Evolutionary conservation across 176 grass and related monocot species (phyloP).

Genomic region (Guadua angustifolia): DNA sequence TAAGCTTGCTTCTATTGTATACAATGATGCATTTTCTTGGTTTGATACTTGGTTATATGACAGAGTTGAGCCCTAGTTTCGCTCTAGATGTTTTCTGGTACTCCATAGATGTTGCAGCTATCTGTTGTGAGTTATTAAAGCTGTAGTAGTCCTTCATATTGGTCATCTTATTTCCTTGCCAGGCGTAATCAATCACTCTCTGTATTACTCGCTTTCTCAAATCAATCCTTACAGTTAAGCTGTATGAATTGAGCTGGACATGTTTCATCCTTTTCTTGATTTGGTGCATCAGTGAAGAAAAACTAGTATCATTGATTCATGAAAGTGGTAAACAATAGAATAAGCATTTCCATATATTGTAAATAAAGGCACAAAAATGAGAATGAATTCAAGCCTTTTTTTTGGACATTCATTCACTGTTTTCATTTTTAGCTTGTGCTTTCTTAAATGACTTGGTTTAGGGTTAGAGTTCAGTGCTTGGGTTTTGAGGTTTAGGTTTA

Average conservation of each 20-base stretch:
- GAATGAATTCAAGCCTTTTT: no score
- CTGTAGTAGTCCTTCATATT: neutral
- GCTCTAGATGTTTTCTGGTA: conserved; percentile 3
- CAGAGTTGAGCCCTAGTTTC: conserved; percentile 27
- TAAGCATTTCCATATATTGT: no score
- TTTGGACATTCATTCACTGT: no score
- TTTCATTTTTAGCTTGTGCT: no score
- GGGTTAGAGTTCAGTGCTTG: no score
- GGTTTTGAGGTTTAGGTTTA: no score
- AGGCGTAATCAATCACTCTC: neutral
- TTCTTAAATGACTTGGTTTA: no score
- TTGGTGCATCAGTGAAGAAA: neutral
- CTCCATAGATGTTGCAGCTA: conserved; percentile 24
- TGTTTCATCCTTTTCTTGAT: conserved; percentile 14
- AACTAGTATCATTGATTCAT: neutral
- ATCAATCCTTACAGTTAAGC: conserved; percentile 24
- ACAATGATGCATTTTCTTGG: conserved; percentile 12
- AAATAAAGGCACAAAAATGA: no score
- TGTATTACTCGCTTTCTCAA: neutral
- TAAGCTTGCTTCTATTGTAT: neutral
- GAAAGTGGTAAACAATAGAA: no score
- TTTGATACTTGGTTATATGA: conserved; percentile 7
- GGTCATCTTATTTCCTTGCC: conserved; percentile 16
- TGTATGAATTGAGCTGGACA: conserved; percentile 11
- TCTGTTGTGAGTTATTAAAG: neutral